Conservation (phyloP, 2,329 filamentous ascomycete species). For the Ophiocordyceps sinensis region DNA sequence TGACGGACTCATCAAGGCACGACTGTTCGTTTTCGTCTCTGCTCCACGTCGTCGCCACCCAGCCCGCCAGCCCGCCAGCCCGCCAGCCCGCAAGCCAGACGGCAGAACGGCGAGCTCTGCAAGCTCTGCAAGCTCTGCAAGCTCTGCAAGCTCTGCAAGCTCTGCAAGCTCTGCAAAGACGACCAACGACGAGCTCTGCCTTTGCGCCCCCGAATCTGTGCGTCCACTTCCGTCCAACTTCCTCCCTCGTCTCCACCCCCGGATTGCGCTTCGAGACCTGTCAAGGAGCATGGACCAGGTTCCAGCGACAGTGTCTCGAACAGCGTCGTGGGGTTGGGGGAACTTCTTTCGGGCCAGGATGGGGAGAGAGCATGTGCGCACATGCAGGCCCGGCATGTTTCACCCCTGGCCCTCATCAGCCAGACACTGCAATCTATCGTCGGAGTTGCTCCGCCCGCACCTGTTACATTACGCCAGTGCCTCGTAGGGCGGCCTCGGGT, state of each 20-base stretch:
- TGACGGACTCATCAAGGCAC: background rate
- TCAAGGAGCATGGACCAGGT: background rate
- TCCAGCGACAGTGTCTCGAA: background rate
- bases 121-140: too few relatives aligned
- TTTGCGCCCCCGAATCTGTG: background rate
- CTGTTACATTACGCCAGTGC: background rate
- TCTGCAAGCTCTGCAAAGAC: too few relatives aligned
- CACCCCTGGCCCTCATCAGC: background rate
- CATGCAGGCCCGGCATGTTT: background rate
- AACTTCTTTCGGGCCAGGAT: background rate
- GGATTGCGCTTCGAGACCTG: background rate
- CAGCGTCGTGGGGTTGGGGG: background rate
- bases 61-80: too few relatives aligned
- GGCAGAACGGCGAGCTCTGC: too few relatives aligned
- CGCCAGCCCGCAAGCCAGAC: too few relatives aligned
- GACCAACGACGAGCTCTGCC: background rate
- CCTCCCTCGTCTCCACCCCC: background rate
- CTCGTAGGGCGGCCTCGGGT: background rate
- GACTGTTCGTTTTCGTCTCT: too few relatives aligned
- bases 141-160: too few relatives aligned
- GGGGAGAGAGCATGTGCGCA: background rate
- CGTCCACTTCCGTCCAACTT: background rate
- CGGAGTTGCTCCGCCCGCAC: background rate
- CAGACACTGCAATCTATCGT: background rate
- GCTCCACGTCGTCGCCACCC: too few relatives aligned